Conservation (phyloP, 768 basidiomycete genomes). For the Amanita pseudoporphyria region DNA sequence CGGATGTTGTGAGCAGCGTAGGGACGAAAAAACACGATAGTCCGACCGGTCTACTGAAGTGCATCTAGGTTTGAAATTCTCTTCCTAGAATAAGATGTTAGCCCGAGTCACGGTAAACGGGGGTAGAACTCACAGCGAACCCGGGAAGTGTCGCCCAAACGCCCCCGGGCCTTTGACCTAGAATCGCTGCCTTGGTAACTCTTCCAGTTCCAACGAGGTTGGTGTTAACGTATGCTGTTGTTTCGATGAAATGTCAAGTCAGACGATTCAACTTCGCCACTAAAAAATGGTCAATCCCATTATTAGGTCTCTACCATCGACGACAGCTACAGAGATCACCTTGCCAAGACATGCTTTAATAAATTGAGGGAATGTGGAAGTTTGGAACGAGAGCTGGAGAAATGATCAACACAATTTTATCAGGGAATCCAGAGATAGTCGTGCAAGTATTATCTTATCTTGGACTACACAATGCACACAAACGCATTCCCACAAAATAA, state of each 20-base stretch:
- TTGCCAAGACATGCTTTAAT: slow-evolving; percentile 4
- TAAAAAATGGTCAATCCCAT: not conserved
- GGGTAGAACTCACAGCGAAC: no score
- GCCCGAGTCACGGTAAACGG: no score
- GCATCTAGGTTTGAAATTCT: no score
- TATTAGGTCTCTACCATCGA: not conserved
- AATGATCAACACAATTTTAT: no score
- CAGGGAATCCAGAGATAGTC: not conserved
- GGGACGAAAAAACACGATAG: no score
- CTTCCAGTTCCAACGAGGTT: slow-evolving; percentile 73
- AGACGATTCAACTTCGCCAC: not conserved
- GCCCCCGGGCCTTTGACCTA: no score
- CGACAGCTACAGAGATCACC: not conserved
- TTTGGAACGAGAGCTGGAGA: not conserved
- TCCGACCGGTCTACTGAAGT: no score
- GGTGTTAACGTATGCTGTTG: slow-evolving; percentile 72
- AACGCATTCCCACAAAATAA: slow-evolving; percentile 63
- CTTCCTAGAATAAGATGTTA: no score
- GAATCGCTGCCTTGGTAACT: no score
- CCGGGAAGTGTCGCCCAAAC: no score
- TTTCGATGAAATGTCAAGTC: not conserved
- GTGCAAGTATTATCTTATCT: not conserved
- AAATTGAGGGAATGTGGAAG: not conserved
- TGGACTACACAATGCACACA: slow-evolving; percentile 19
- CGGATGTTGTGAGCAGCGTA: no score